Evolutionary conservation across 2,329 filamentous ascomycete species (phyloP), one percentile per base, ranked within the genome.

Genomic region (Arthroderma sp.): DNA sequence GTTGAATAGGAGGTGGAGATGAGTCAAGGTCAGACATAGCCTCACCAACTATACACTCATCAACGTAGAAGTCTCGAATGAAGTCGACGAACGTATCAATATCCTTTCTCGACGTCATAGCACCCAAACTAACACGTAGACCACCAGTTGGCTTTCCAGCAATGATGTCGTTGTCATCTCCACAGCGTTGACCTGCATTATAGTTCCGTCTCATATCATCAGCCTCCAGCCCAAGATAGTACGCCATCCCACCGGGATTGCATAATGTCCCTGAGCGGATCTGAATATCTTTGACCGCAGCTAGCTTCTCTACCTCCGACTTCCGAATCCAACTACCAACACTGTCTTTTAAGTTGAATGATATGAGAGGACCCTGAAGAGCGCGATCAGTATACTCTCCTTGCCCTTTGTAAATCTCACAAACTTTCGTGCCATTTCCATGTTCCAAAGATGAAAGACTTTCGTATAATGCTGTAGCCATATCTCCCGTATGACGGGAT

Each of bases 191-290:
- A 0, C 93, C 93, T 1, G 85, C 81, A 0, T 86, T 88, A 65
- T 93, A 95, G 67, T 95, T 95, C 59, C 80, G 79, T 63, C 79
- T 85, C 79, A 96, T 85, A 66, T 97, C 90, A 81, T 85, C 86
- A 0, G 88, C 83, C 51, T 84, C 79, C 55, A 96, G 77, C 1
- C 77, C 76, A n/a, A 97, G 78, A 19, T 83, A 81, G 1, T 79
- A 77, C 13, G 90, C 86, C 58, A 95, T 81, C 1, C 90, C 90
- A 8, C 91, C 93, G 0, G 93, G 91, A 65, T 95, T 96, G 72
- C 93, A 98, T 1, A 96, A 77, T 0, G 89, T 87, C 4, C 93
- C 93, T 0, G 89, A 95, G 38, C 93, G 82, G 17, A 97, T 74
- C 65, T 96, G 88, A 43, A 97, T 86, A 53, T 82, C 81, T 62